Percentiles rank a stretch among this genome's conserved stretches.
Evolutionary conservation across 768 basidiomycete species (phyloP).

Genomic region (Phylloporus sp.): DNA sequence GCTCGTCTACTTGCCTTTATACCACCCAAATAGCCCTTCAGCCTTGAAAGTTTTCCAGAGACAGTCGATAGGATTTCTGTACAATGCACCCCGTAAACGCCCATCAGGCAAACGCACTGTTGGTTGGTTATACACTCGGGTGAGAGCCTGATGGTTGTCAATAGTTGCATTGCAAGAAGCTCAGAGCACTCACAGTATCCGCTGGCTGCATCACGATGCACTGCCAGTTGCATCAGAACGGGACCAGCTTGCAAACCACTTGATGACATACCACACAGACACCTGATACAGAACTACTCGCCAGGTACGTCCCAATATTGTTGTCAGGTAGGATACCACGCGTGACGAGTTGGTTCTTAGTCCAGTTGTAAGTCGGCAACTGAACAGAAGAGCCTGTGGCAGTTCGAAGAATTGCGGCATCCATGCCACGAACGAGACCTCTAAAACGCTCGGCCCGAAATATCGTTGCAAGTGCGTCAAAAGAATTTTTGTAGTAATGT

Average conservation of each 20-base stretch:
- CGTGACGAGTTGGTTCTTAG: constrained; percentile 74
- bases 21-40: constrained; percentile 92
- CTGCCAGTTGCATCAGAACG: constrained; percentile 34
- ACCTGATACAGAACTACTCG: constrained; percentile 86
- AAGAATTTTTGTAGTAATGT: constrained; percentile 83
- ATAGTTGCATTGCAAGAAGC: background rate
- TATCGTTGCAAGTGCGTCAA: constrained; percentile 79
- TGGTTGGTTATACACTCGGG: constrained; percentile 95
- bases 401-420: constrained; percentile 90
- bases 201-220: constrained; percentile 94
- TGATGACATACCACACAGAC: constrained; percentile 74
- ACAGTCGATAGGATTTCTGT: constrained; percentile 93
- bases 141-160: constrained; percentile 57
- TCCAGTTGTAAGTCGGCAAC: constrained; percentile 92
- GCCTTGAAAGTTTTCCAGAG: constrained; percentile 91
- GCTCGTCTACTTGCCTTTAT: constrained; percentile 62
- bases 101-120: constrained; percentile 70
- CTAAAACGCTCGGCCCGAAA: constrained; percentile 70
- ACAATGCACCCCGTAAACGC: constrained; percentile 67
- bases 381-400: constrained; percentile 96
- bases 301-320: constrained; percentile 83
- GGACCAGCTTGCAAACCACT: background rate
- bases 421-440: constrained; percentile 87
- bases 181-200: constrained; percentile 61
- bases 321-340: constrained; percentile 68